Conservation (phyloP, 2,329 filamentous ascomycete genomes). For the Diaporthe aspalathi region DNA sequence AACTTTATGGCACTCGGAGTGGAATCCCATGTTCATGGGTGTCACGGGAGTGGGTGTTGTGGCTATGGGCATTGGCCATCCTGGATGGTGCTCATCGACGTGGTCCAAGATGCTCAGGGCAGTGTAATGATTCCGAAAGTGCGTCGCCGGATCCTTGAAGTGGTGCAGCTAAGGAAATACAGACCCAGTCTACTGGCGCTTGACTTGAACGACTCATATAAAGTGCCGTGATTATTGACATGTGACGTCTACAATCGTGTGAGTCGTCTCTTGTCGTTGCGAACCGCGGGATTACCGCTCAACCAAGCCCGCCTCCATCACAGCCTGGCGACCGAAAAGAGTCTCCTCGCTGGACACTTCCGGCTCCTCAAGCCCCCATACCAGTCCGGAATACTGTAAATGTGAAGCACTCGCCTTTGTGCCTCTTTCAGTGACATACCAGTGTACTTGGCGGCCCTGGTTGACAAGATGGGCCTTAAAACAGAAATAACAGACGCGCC, state of each 20-base stretch:
- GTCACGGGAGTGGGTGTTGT: too few species aligned
- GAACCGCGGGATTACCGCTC: not conserved
- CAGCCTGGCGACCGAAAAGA: not conserved
- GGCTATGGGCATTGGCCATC: not conserved
- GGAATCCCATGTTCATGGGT: not conserved
- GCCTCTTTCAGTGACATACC: not conserved
- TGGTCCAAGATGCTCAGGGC: not conserved
- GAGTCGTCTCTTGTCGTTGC: not conserved
- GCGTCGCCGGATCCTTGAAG: not conserved
- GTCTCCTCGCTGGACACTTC: not conserved
- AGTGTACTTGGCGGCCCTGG: not conserved
- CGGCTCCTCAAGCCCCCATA: not conserved
- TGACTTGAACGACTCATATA: not conserved
- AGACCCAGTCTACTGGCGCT: not conserved
- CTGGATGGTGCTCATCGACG: not conserved
- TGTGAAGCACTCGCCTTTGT: not conserved
- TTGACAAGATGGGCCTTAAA: conserved; percentile 39
- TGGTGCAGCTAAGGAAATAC: not conserved
- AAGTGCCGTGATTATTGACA: not conserved
- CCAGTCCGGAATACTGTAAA: not conserved
- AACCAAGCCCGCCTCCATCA: not conserved
- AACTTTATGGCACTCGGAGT: not conserved
- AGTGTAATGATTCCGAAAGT: not conserved
- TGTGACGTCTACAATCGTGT: not conserved
- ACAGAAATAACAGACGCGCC: conserved; percentile 51